Percentiles rank a stretch among this genome's conserved stretches.
Conservation (phyloP, 2,329 filamentous ascomycete species). For the Phaeomoniella chlamydospora region DNA sequence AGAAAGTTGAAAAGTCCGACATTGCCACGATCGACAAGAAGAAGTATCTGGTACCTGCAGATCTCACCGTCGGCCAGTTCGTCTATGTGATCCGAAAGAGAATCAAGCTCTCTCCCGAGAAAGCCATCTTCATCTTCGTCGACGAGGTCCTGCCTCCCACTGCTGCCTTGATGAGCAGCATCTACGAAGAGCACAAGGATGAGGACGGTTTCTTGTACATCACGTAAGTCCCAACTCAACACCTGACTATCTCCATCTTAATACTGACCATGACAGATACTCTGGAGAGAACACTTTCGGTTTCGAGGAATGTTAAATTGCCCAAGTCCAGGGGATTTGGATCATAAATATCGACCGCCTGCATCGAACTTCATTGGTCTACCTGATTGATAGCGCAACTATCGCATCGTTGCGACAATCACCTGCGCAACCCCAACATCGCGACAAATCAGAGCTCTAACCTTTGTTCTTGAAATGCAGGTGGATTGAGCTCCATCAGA, state of each 20-base stretch:
- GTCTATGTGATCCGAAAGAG: conserved; percentile 99
- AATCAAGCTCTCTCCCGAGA: conserved; percentile 98
- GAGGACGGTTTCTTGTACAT: conserved; percentile 91
- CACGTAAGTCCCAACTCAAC: conserved; percentile 45
- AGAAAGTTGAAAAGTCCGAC: conserved; percentile 98
- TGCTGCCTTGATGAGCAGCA: conserved; percentile 95
- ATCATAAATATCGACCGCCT: too few relatives aligned
- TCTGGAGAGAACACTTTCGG: conserved; percentile 99
- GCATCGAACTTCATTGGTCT: too few relatives aligned
- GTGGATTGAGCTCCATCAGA: too few relatives aligned
- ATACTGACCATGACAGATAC: conserved; percentile 42
- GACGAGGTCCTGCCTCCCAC: conserved; percentile 95
- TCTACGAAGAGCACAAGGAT: conserved; percentile 98
- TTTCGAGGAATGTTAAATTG: conserved; percentile 13
- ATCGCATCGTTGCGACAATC: too few relatives aligned
- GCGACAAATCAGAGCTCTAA: too few relatives aligned
- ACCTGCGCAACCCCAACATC: too few relatives aligned
- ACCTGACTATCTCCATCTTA: not conserved
- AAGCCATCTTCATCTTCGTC: conserved; percentile 99
- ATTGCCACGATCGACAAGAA: conserved; percentile 99
- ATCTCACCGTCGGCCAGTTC: conserved; percentile 97
- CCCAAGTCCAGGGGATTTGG: too few relatives aligned
- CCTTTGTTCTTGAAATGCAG: too few relatives aligned
- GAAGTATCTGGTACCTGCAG: conserved; percentile 96
- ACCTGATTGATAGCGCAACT: too few relatives aligned